A percentile compares a stretch with the other conserved stretches of the same genome.
phyloP scores from a whole-genome alignment of 192 early-diverging fungal genomes.

The Linnemannia exigua region DNA sequence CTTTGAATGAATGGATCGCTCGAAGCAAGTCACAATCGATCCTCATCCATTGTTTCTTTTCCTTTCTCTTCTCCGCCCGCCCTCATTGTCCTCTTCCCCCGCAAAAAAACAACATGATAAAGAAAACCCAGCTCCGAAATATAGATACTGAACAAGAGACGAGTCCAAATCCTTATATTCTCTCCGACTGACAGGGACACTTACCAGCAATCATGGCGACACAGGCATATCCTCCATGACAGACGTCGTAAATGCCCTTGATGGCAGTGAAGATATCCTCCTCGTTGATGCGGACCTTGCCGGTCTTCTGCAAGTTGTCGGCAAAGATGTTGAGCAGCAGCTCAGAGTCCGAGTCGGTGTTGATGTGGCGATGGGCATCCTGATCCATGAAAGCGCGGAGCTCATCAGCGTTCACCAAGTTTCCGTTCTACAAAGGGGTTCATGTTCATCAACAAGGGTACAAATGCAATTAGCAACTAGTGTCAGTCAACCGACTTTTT shows the following conservation, averaged over 20 bases:
- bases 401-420: slow-evolving; percentile 95
- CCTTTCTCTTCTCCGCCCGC: not conserved
- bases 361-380: slow-evolving; percentile 99
- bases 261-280: slow-evolving; percentile 98
- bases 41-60: not conserved
- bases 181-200: not conserved
- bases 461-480: not conserved
- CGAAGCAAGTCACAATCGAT: not conserved
- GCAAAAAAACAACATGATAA: not conserved
- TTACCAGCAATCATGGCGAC: slow-evolving; percentile 96
- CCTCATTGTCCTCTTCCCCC: not conserved
- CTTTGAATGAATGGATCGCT: not conserved
- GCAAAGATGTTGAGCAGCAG: slow-evolving; percentile 98
- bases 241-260: slow-evolving; percentile 84
- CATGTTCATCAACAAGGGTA: not conserved
- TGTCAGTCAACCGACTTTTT: not conserved
- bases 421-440: slow-evolving; percentile 85
- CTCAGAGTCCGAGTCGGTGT: slow-evolving; percentile 99
- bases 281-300: slow-evolving; percentile 97
- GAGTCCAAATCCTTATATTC: not conserved
- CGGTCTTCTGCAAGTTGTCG: slow-evolving; percentile 96
- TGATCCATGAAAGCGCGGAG: slow-evolving; percentile 91
- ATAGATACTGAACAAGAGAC: not conserved
- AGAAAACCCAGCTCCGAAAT: not conserved
- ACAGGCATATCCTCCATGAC: slow-evolving; percentile 94